phyloP scores from a whole-genome alignment of 2,329 filamentous ascomycete genomes.

The Akanthomyces dipterigenus region DNA sequence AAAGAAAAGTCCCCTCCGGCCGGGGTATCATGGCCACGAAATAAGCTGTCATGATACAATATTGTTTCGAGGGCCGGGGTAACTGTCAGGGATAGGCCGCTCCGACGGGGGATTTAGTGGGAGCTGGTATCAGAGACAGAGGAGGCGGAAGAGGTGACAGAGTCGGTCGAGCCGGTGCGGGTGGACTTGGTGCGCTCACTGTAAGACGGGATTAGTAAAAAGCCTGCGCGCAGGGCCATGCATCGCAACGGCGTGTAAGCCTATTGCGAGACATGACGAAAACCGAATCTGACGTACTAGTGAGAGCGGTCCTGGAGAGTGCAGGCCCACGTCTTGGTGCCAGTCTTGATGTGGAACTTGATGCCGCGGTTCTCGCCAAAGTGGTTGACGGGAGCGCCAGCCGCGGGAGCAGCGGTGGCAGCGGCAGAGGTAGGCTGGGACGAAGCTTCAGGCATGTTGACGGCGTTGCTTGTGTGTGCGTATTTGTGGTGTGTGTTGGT shows the following conservation, averaged over 20 bases:
- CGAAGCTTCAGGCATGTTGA: slow-evolving; percentile 14
- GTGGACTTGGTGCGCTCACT: slow-evolving; percentile 36
- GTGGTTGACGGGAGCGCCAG: slow-evolving; percentile 14
- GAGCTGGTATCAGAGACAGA: slow-evolving; percentile 7
- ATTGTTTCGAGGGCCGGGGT: not conserved
- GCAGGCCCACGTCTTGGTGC: slow-evolving; percentile 32
- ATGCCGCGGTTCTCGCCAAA: slow-evolving; percentile 34
- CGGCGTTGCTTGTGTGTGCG: not conserved
- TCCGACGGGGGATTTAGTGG: not conserved
- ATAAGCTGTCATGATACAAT: not conserved
- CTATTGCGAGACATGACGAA: not conserved
- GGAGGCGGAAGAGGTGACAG: slow-evolving; percentile 25
- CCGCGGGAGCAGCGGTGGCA: slow-evolving; percentile 13
- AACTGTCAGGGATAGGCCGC: not conserved
- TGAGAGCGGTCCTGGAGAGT: slow-evolving; percentile 36
- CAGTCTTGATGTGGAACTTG: slow-evolving; percentile 41
- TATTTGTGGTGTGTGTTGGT: not conserved
- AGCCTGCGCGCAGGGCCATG: not conserved
- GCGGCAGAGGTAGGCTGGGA: slow-evolving; percentile 11
- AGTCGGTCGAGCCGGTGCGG: slow-evolving; percentile 30
- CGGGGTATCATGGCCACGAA: not conserved
- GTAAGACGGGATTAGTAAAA: slow-evolving; percentile 14
- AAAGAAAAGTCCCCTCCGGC: not conserved
- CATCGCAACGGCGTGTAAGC: not conserved
- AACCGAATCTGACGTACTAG: slow-evolving; percentile 31